These are phyloP conservation scores for Verticillium tricorpus DNA, from an alignment of 2,329 filamentous ascomycete genomes.

Conservation along the genomic window DNA sequence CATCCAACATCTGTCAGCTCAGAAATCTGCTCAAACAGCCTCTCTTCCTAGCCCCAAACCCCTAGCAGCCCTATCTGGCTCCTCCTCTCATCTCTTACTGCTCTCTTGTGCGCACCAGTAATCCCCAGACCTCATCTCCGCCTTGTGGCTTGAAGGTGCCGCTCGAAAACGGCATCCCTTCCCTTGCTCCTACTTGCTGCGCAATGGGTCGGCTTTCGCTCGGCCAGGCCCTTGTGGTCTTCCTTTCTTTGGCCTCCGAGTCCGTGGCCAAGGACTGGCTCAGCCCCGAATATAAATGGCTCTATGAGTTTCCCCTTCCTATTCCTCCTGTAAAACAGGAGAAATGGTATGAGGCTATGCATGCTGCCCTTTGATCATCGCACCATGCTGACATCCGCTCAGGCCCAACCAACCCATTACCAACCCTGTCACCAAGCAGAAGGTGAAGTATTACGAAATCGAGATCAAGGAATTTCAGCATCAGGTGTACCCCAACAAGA, in stretches of 20 bases:
- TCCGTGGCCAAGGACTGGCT: slow-evolving; percentile 16
- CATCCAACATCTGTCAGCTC: background rate
- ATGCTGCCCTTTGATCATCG: fast-evolving
- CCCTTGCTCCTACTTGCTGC: background rate
- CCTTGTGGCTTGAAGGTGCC: background rate
- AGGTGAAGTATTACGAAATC: slow-evolving; percentile 23
- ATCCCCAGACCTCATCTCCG: slow-evolving; percentile 1
- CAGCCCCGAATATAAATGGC: slow-evolving; percentile 29
- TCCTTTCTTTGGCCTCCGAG: slow-evolving; percentile 8
- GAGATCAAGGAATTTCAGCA: slow-evolving; percentile 18
- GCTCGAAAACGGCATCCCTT: background rate
- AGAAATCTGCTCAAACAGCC: background rate
- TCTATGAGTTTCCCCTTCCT: slow-evolving; percentile 36
- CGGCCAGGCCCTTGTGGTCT: slow-evolving; percentile 9
- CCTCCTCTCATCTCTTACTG: background rate
- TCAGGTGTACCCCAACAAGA: slow-evolving; percentile 17
- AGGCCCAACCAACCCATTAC: slow-evolving; percentile 12
- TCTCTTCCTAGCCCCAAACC: slow-evolving; percentile 1
- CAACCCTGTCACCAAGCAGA: slow-evolving; percentile 24
- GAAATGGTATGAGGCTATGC: slow-evolving; percentile 25
- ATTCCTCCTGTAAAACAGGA: slow-evolving; percentile 37
- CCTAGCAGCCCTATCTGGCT: background rate
- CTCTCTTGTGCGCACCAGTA: background rate
- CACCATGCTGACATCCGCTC: background rate
- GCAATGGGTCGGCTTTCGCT: slow-evolving; percentile 9